Evolutionary conservation across 768 basidiomycete genomes (phyloP).

Genomic region (Pisolithus sp.): DNA sequence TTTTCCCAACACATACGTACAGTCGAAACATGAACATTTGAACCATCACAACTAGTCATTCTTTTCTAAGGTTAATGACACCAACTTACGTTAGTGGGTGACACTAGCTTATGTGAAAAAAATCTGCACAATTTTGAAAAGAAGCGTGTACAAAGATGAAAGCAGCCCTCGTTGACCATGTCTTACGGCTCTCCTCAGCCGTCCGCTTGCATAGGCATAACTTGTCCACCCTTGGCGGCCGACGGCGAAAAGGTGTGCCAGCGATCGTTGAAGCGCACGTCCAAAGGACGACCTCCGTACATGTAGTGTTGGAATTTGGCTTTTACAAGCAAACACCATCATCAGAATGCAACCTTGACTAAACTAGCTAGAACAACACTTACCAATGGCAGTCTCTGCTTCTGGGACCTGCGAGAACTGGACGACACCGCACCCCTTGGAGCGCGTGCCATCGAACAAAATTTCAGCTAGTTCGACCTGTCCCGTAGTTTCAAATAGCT

Average conservation of each 20-base stretch:
- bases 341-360: neutral
- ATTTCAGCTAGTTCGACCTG: slow-evolving; percentile 94
- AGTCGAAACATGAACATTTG: no score
- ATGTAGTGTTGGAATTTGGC: slow-evolving; percentile 95
- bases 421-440: slow-evolving; percentile 93
- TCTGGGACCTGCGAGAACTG: slow-evolving; percentile 85
- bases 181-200: slow-evolving; percentile 8
- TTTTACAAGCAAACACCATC: slow-evolving; percentile 12
- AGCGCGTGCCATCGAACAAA: slow-evolving; percentile 84
- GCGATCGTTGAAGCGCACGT: slow-evolving; percentile 92
- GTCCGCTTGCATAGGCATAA: slow-evolving; percentile 61
- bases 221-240: slow-evolving; percentile 82
- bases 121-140: no score
- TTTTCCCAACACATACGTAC: no score
- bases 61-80: no score
- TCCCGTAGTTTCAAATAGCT: slow-evolving; percentile 96
- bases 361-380: slow-evolving; percentile 13
- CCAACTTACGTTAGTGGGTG: no score
- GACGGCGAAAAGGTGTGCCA: slow-evolving; percentile 91
- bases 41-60: no score
- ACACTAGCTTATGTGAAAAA: no score
- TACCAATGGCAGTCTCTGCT: slow-evolving; percentile 91
- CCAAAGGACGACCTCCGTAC: slow-evolving; percentile 86
- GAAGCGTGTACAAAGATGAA: neutral
- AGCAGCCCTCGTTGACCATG: no score